phyloP scores from a whole-genome alignment of 2,329 filamentous ascomycete genomes.

The Calonectria multiphialidica region DNA sequence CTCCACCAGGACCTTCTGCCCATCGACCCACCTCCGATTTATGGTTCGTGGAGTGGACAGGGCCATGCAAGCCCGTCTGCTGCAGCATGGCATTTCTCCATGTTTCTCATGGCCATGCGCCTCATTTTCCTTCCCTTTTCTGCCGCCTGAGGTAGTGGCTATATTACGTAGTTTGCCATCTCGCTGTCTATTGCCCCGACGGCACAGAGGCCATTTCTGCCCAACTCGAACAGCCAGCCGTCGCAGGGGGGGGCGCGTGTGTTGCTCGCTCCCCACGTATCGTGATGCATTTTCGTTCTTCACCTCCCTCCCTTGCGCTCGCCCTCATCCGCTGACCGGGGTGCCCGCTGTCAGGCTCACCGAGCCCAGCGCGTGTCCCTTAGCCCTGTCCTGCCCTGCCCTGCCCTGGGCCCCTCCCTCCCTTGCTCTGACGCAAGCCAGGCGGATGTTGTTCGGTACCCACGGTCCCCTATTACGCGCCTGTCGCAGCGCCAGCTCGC shows the following conservation, averaged over 20 bases:
- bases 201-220: background rate
- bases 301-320: background rate
- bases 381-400: background rate
- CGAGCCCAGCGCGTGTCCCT: constrained; percentile 14
- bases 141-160: background rate
- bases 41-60: constrained; percentile 27
- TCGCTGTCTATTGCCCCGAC: constrained; percentile 17
- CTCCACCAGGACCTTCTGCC: constrained; percentile 9
- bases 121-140: background rate
- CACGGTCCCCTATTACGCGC: constrained; percentile 7
- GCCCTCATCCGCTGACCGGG: background rate
- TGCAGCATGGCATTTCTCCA: background rate
- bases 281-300: background rate
- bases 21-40: constrained; percentile 31
- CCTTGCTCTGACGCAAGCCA: constrained; percentile 21
- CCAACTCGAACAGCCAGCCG: background rate
- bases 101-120: background rate
- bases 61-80: constrained; percentile 5
- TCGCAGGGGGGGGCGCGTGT: background rate
- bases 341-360: constrained; percentile 29
- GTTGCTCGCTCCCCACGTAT: background rate
- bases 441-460: background rate
- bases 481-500: background rate
- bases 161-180: constrained; percentile 1
- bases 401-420: background rate